Conservation (phyloP, 371 early-diverging fungal genomes). For the Zychaea mexicana region DNA sequence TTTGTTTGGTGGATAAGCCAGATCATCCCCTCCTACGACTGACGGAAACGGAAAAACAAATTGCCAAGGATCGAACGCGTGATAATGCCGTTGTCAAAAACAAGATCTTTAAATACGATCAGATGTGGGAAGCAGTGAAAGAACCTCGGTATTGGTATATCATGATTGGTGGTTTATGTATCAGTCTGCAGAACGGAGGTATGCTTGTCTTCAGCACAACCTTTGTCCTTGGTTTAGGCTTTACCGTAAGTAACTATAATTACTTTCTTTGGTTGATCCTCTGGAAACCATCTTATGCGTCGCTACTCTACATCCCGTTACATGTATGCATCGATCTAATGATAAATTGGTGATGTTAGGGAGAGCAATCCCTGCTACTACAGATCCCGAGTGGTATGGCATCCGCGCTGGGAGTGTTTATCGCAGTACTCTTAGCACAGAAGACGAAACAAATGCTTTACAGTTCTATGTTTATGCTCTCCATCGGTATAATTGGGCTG, state of each 20-base stretch:
- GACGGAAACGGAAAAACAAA: slow-evolving; percentile 28
- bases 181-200: slow-evolving; percentile 37
- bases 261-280: background rate
- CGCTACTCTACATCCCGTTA: too few species aligned
- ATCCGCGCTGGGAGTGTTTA: slow-evolving; percentile 10
- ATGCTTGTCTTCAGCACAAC: slow-evolving; percentile 30
- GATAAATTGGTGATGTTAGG: slow-evolving; percentile 5
- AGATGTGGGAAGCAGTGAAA: slow-evolving; percentile 31
- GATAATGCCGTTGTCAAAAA: slow-evolving; percentile 35
- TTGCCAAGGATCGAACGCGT: slow-evolving; percentile 29
- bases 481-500: slow-evolving; percentile 19
- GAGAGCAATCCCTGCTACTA: slow-evolving; percentile 19
- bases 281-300: too few species aligned
- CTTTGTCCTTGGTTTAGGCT: slow-evolving; percentile 30
- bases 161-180: slow-evolving; percentile 18
- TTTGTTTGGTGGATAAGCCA: slow-evolving; percentile 35
- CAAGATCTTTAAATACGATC: slow-evolving; percentile 22
- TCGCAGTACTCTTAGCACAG: slow-evolving; percentile 4
- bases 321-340: background rate
- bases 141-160: slow-evolving; percentile 30
- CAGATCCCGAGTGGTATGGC: slow-evolving; percentile 22
- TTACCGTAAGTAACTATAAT: slow-evolving; percentile 18
- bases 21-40: slow-evolving; percentile 21
- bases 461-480: slow-evolving; percentile 9
- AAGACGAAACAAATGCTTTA: slow-evolving; percentile 11